phyloP scores from a whole-genome alignment of 2,329 filamentous ascomycete genomes.

The Verticillium klebahnii region DNA sequence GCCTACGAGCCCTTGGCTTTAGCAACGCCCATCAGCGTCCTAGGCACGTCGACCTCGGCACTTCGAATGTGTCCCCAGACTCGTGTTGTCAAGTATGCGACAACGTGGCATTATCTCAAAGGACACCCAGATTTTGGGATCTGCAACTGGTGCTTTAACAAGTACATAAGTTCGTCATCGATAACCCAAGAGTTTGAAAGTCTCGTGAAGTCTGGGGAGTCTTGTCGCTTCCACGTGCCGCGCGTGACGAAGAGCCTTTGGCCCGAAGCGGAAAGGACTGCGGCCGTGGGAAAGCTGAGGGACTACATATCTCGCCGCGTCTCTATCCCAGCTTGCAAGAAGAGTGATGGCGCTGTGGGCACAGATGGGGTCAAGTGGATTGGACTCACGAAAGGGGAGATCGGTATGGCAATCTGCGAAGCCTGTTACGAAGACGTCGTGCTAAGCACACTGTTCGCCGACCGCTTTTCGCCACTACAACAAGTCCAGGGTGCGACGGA shows the following conservation, averaged over 20 bases:
- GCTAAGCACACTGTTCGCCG: constrained; percentile 3
- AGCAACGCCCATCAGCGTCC: not conserved
- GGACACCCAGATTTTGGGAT: constrained; percentile 25
- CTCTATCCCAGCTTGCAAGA: constrained; percentile 22
- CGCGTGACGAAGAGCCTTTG: constrained; percentile 29
- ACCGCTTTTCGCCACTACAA: constrained; percentile 6
- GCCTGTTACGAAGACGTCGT: constrained; percentile 12
- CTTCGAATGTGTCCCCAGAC: constrained; percentile 19
- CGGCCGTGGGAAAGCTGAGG: constrained; percentile 18
- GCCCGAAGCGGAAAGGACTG: constrained; percentile 21
- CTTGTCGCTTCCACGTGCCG: constrained; percentile 24
- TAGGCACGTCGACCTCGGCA: not conserved
- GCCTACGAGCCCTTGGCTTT: not conserved
- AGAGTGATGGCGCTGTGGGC: constrained; percentile 9
- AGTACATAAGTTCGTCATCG: constrained; percentile 25
- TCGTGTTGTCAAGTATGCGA: constrained; percentile 20
- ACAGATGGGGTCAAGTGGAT: constrained; percentile 24
- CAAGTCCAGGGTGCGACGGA: constrained; percentile 17
- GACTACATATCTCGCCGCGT: constrained; percentile 23
- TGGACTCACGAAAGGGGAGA: not conserved
- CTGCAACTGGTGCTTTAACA: constrained; percentile 36
- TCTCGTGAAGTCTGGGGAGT: constrained; percentile 14
- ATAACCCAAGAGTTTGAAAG: constrained; percentile 24
- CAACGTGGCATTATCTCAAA: constrained; percentile 25
- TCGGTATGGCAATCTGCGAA: constrained; percentile 9